Evolutionary conservation across 2,329 filamentous ascomycete genomes (phyloP).

Genomic region (Hymenoscyphus scutula): DNA sequence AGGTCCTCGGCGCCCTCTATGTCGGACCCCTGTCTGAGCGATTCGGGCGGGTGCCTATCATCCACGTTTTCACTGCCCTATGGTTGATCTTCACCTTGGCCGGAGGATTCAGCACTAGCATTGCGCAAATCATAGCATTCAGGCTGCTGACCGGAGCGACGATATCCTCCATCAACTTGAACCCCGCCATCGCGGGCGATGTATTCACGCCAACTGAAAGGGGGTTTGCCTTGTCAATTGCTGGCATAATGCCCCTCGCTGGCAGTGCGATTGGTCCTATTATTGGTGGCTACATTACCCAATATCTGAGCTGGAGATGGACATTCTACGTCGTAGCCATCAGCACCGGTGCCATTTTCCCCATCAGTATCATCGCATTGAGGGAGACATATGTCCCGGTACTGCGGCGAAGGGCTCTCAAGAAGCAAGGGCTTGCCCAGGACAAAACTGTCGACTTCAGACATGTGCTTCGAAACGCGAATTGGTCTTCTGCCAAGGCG

Average conservation of each 20-base stretch:
- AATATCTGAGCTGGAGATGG: conserved; percentile 53
- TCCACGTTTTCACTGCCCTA: conserved; percentile 47
- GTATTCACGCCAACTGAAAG: conserved; percentile 54
- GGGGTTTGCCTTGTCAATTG: conserved; percentile 64
- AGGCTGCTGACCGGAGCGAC: conserved; percentile 53
- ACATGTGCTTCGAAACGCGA: conserved; percentile 33
- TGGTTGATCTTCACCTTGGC: conserved; percentile 56
- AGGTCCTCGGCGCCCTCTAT: conserved; percentile 28
- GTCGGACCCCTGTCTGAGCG: conserved; percentile 47
- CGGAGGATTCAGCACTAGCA: conserved; percentile 51
- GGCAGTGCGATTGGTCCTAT: conserved; percentile 39
- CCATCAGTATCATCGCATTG: conserved; percentile 26
- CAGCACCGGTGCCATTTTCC: conserved; percentile 39
- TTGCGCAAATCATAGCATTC: conserved; percentile 46
- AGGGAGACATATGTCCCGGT: conserved; percentile 30
- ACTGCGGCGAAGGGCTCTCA: conserved; percentile 23
- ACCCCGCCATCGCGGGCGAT: conserved; percentile 63
- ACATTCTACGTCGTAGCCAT: conserved; percentile 49
- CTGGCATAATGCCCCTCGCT: conserved; percentile 46
- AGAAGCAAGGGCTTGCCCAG: neutral
- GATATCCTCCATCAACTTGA: conserved; percentile 49
- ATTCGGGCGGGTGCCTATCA: conserved; percentile 50
- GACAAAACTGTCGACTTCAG: neutral
- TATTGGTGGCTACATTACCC: conserved; percentile 45
- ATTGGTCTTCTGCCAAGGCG: conserved; percentile 38